Conservation (phyloP, 805 yeast species). For the Millerago galiae region DNA sequence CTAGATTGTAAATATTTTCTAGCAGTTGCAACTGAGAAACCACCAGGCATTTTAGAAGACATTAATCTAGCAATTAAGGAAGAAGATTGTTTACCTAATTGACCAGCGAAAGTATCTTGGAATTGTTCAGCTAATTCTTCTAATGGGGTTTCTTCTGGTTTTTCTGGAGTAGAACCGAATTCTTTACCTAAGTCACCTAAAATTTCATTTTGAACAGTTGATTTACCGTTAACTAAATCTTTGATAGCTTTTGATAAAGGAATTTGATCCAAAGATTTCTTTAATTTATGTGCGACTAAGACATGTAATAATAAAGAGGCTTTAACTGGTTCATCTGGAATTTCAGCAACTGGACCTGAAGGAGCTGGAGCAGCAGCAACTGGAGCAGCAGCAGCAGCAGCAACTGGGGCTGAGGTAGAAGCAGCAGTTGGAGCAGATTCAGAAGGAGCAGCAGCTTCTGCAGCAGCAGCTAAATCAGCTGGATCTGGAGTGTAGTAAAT, state of each 20-base stretch:
- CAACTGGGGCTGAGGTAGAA: constrained; percentile 50
- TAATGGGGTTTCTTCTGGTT: constrained; percentile 97
- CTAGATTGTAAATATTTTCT: constrained; percentile 87
- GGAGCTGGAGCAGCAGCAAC: constrained; percentile 58
- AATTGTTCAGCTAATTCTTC: constrained; percentile 92
- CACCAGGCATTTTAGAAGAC: constrained; percentile 99
- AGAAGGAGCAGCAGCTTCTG: constrained; percentile 24
- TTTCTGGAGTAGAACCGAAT: constrained; percentile 96
- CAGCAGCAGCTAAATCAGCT: constrained; percentile 31
- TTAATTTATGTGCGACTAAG: constrained; percentile 90
- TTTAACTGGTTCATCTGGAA: constrained; percentile 85
- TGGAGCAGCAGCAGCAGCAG: constrained; percentile 53
- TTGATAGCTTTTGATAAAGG: constrained; percentile 91
- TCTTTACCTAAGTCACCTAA: constrained; percentile 98
- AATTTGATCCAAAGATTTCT: constrained; percentile 80
- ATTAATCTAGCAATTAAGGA: constrained; percentile 86
- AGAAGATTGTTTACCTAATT: constrained; percentile 88
- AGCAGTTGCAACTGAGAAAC: constrained; percentile 86
- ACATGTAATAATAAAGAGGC: constrained; percentile 81
- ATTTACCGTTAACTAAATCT: constrained; percentile 97
- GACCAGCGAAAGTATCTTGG: constrained; percentile 85
- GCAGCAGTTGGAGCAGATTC: constrained; percentile 47
- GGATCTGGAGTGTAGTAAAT: constrained; percentile 92
- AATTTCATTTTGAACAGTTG: constrained; percentile 97
- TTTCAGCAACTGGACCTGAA: constrained; percentile 73